These are phyloP conservation scores for Populus hybrid DNA, from an alignment of 441 rosid species.

Conservation along the genomic window DNA sequence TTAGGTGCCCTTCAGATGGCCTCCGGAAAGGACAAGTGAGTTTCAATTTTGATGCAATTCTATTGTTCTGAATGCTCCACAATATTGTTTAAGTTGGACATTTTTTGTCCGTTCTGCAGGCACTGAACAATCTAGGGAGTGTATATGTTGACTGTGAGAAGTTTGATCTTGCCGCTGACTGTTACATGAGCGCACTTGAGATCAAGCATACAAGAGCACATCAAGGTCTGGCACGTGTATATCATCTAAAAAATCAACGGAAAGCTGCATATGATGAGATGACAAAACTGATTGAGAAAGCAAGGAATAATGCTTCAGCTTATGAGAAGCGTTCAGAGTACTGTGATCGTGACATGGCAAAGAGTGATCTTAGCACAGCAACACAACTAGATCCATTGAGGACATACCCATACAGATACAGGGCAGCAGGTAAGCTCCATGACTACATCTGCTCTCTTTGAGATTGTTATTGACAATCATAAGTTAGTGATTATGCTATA, in stretches of 20 bases:
- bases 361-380: conserved; percentile 77
- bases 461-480: too few relatives aligned
- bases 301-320: conserved; percentile 86
- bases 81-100: conserved; percentile 1
- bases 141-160: conserved; percentile 84
- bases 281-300: conserved; percentile 93
- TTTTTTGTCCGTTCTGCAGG: conserved; percentile 44
- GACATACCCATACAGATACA: conserved; percentile 94
- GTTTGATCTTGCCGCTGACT: conserved; percentile 88
- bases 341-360: conserved; percentile 94
- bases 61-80: neutral
- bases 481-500: neutral
- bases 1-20: conserved; percentile 95
- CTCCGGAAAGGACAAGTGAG: conserved; percentile 97
- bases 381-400: conserved; percentile 88
- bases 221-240: conserved; percentile 95
- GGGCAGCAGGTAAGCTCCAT: conserved; percentile 78
- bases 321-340: conserved; percentile 96
- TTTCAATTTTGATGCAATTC: conserved; percentile 11
- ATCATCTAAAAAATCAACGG: conserved; percentile 72
- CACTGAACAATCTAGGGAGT: conserved; percentile 89
- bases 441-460: neutral
- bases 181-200: conserved; percentile 84
- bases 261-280: conserved; percentile 94
- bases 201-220: conserved; percentile 97